Evolutionary conservation across 768 basidiomycete genomes (phyloP), one percentile per base, ranked within the genome.

Genomic region (Lactarius hatsudake): DNA sequence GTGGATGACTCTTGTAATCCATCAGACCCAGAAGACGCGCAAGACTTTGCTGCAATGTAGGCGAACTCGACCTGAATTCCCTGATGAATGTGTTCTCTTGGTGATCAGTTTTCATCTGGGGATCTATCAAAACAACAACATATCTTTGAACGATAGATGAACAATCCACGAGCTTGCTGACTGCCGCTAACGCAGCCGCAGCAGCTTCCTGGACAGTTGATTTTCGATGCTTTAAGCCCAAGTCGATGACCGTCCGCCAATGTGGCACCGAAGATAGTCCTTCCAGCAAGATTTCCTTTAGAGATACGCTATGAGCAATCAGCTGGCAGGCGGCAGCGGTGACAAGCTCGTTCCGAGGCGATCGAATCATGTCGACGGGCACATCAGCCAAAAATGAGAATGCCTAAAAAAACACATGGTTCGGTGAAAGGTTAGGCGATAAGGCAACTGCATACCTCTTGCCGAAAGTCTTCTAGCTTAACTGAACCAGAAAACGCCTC

Each of bases 211-310:
- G 96, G 3, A 91, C 91, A 18, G 76, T 72, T 1, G 74, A 72
- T 55, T 78, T 84, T 67, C 87, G 81, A 74, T 92, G 87, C 76
- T 88, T 90, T 66, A 96, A 79, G 20, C 88, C 86, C 63, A 83
- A 78, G 72, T 94, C 88, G 45, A 95, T 76, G 51, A 96, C 78
- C 51, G 82, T 79, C 62, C 81, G 79, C 93, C 93, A 96, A 66
- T 81, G 76, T 4, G 86, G 83, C 18, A 84, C 80, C 45, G 80
- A 77, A 15, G 84, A 79, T 51, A 73, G 72, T 28, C 79, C 69
- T 59, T 78, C 73, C 17, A 78, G 68, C n/a, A 78, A 76, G 64
- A 84, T 79, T 71, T 90, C 88, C 7, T 78, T 76, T 18, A 76
- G 72, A n/a, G 91, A 87, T 40, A 93, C 79, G 59, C 86, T 83